phyloP scores from a whole-genome alignment of 2,329 filamentous ascomycete genomes.

The Talaromyces sp. region DNA sequence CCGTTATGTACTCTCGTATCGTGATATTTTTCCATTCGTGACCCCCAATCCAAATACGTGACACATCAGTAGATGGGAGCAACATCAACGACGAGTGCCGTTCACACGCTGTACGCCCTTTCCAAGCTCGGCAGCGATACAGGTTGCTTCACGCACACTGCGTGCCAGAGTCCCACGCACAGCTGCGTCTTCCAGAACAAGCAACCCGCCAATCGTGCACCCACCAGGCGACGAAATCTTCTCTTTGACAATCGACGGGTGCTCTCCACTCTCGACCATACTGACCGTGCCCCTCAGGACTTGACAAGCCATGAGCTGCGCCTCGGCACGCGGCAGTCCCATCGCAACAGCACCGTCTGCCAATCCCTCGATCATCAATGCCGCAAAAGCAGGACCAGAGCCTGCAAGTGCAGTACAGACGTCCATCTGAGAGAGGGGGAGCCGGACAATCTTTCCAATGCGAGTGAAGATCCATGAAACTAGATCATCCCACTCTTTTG shows the following conservation, averaged over 20 bases:
- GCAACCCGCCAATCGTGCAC: slow-evolving; percentile 58
- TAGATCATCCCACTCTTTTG: slow-evolving; percentile 36
- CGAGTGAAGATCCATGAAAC: slow-evolving; percentile 55
- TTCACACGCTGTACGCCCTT: slow-evolving; percentile 50
- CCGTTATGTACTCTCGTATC: neutral
- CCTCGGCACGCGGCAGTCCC: slow-evolving; percentile 55
- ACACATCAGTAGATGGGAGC: neutral
- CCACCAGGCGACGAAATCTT: slow-evolving; percentile 59
- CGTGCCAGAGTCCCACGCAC: slow-evolving; percentile 51
- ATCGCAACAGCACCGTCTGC: slow-evolving; percentile 60
- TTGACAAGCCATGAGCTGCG: slow-evolving; percentile 59
- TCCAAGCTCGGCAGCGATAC: slow-evolving; percentile 52
- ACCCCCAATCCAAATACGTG: neutral
- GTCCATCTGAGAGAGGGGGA: slow-evolving; percentile 53
- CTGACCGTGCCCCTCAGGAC: slow-evolving; percentile 56
- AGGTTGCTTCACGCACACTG: slow-evolving; percentile 57
- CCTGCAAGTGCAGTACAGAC: slow-evolving; percentile 55
- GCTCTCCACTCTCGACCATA: slow-evolving; percentile 54
- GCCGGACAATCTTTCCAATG: slow-evolving; percentile 43
- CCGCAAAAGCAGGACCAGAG: slow-evolving; percentile 58
- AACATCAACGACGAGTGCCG: slow-evolving; percentile 28
- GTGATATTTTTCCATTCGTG: neutral
- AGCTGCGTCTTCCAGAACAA: slow-evolving; percentile 55
- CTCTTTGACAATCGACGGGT: slow-evolving; percentile 55
- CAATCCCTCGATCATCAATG: slow-evolving; percentile 55